Base-by-base conservation (phyloP, 805 yeast genomes). In the Candida tammaniensis region DNA sequence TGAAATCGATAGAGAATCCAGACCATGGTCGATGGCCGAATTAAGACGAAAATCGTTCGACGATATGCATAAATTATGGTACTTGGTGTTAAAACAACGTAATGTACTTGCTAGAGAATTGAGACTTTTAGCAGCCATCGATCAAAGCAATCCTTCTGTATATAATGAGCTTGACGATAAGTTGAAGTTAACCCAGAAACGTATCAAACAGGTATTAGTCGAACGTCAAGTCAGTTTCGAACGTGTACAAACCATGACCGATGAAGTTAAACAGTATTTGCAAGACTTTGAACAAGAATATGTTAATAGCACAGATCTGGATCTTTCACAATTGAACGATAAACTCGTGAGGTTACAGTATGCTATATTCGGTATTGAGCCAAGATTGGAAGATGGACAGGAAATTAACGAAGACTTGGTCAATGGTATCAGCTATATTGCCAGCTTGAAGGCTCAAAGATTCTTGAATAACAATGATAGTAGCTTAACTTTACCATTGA, bases 1-100 rank as follows among this genome's bases (percentile, higher is more conserved):
- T 15, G 50, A 78, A 18, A 66, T 74, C 32, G 63, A 64, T 22
- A 54, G 58, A 18, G 62, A 67, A 7, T 80, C 93, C 11, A 73
- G 95, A 49, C 66, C 93, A 4, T 93, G 98, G 98, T 64, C 82
- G 5, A 70, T 88, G 35, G 82, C 87, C 4, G 98, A 91, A 55
- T 74, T 93, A 49, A 79, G 98, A 57, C 74, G 94, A 42, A 93
- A 93, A 59, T 78, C 86, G 12, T 93, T 88, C 53, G 93, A 88
- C 25, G 98, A 93, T 55, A 67, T 93, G 48, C 98, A 93, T 59
- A 75, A 79, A 23, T 68, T 93, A 49, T 93, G 98, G 98, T 91
- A 86, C 57, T 72, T 82, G 27, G 78, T 89, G 47, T 61, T 91
- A 46, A 84, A 78, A 54, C 96, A 93, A 59, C 69, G 95, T 47